Conservation (phyloP, 2,329 filamentous ascomycete species). For the Pseudogymnoascus sp. region DNA sequence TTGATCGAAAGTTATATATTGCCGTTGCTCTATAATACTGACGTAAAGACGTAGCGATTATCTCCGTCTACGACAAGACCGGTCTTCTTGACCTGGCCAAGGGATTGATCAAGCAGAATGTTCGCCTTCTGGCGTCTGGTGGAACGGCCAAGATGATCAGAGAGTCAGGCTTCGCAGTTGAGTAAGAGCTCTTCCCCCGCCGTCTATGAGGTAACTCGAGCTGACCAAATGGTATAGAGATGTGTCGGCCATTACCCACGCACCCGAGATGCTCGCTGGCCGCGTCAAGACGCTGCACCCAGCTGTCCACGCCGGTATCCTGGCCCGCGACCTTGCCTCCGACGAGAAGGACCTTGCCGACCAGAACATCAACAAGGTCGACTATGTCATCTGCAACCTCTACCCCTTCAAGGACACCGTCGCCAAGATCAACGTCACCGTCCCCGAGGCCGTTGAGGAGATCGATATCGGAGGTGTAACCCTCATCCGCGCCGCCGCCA, state of each 20-base stretch:
- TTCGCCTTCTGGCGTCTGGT: slow-evolving; percentile 87
- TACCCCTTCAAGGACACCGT: slow-evolving; percentile 99
- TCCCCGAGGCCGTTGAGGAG: slow-evolving; percentile 94
- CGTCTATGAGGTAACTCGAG: background rate
- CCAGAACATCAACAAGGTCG: slow-evolving; percentile 90
- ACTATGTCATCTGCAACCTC: slow-evolving; percentile 95
- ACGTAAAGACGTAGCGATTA: slow-evolving; percentile 57
- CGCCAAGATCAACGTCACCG: slow-evolving; percentile 92
- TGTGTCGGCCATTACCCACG: slow-evolving; percentile 92
- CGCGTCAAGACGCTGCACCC: slow-evolving; percentile 95
- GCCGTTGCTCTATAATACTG: background rate
- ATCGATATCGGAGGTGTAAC: slow-evolving; percentile 98
- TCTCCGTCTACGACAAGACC: slow-evolving; percentile 99
- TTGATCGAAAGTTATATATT: background rate
- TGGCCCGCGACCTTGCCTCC: slow-evolving; percentile 86
- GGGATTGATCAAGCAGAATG: slow-evolving; percentile 79
- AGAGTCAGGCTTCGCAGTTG: slow-evolving; percentile 89
- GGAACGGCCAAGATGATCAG: slow-evolving; percentile 95
- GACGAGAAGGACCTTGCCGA: slow-evolving; percentile 95
- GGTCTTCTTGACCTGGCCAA: slow-evolving; percentile 88
- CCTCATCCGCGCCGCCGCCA: slow-evolving; percentile 88
- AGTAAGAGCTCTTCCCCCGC: slow-evolving; percentile 50
- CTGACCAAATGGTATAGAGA: slow-evolving; percentile 50
- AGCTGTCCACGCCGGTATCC: slow-evolving; percentile 79
- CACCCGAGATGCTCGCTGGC: slow-evolving; percentile 92